Conservation (phyloP, 768 basidiomycete genomes). For the Mycena kentingensis region DNA sequence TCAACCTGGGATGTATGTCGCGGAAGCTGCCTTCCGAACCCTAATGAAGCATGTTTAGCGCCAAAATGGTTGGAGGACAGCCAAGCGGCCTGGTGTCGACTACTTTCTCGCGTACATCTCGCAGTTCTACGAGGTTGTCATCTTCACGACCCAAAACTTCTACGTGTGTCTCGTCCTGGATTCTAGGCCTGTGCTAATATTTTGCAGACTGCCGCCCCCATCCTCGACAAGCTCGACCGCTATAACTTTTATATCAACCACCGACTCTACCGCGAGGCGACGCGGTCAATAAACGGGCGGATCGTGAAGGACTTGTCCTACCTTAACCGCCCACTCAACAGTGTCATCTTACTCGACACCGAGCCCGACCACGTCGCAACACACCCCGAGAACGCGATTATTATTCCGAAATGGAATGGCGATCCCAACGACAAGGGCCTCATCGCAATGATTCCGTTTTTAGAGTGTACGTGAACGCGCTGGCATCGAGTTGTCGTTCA, state of each 20-base stretch:
- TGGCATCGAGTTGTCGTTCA: not conserved
- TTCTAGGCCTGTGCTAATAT: conserved; percentile 2
- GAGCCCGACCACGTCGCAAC: conserved; percentile 72
- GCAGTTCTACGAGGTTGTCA: conserved; percentile 96
- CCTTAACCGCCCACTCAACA: conserved; percentile 90
- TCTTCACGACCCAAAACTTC: conserved; percentile 88
- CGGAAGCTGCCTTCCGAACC: not conserved
- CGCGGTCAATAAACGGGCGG: conserved; percentile 77
- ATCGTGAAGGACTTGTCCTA: conserved; percentile 96
- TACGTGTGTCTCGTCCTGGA: conserved; percentile 63
- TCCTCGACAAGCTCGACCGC: conserved; percentile 92
- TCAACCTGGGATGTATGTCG: conserved; percentile 93
- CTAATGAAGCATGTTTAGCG: conserved; percentile 49
- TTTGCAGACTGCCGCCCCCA: conserved; percentile 79
- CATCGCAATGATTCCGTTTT: conserved; percentile 93
- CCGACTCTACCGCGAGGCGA: conserved; percentile 91
- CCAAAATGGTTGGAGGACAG: conserved; percentile 94
- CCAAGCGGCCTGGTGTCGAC: conserved; percentile 96
- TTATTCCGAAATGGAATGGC: conserved; percentile 86
- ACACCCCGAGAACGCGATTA: conserved; percentile 87
- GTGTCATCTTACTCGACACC: conserved; percentile 87
- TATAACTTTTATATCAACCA: conserved; percentile 89
- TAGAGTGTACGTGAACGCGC: conserved; percentile 69
- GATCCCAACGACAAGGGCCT: conserved; percentile 70
- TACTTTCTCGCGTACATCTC: conserved; percentile 98